Evolutionary conservation across 2,329 filamentous ascomycete species (phyloP).

Genomic region (Dothiorella sarmentorum): DNA sequence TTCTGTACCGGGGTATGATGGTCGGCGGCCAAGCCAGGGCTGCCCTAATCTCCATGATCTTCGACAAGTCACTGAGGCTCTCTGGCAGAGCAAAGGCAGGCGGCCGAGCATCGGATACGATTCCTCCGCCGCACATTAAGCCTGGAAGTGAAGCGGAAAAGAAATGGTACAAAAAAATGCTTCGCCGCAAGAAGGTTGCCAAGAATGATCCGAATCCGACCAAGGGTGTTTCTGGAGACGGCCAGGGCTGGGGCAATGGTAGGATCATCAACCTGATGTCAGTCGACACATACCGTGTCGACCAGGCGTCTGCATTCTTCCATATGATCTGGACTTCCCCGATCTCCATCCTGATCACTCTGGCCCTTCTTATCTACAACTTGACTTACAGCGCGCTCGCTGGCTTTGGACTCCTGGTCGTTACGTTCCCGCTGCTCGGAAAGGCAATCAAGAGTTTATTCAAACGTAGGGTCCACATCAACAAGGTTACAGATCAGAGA

Average conservation of each 20-base stretch:
- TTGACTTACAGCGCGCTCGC: constrained; percentile 85
- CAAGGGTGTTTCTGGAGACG: constrained; percentile 61
- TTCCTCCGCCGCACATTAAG: constrained; percentile 43
- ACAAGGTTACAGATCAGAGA: constrained; percentile 89
- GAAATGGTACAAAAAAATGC: constrained; percentile 48
- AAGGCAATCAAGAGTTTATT: constrained; percentile 75
- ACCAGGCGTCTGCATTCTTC: constrained; percentile 83
- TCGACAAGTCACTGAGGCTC: constrained; percentile 87
- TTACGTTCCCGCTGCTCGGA: constrained; percentile 75
- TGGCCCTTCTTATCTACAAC: constrained; percentile 79
- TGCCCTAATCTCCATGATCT: constrained; percentile 80
- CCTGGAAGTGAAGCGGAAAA: constrained; percentile 50
- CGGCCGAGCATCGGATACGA: constrained; percentile 50
- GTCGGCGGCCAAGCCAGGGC: constrained; percentile 80
- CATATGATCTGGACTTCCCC: constrained; percentile 90
- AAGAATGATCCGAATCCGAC: constrained; percentile 41
- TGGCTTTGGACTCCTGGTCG: constrained; percentile 76
- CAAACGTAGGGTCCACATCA: constrained; percentile 71
- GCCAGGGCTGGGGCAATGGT: constrained; percentile 86
- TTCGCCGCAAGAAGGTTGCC: constrained; percentile 33
- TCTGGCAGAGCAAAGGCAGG: constrained; percentile 86
- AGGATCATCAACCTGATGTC: constrained; percentile 92
- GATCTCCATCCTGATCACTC: constrained; percentile 71
- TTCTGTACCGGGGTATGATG: constrained; percentile 89
- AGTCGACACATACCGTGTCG: constrained; percentile 88